phyloP scores from a whole-genome alignment of 768 basidiomycete species.

The Xerocomellus intermedius region DNA sequence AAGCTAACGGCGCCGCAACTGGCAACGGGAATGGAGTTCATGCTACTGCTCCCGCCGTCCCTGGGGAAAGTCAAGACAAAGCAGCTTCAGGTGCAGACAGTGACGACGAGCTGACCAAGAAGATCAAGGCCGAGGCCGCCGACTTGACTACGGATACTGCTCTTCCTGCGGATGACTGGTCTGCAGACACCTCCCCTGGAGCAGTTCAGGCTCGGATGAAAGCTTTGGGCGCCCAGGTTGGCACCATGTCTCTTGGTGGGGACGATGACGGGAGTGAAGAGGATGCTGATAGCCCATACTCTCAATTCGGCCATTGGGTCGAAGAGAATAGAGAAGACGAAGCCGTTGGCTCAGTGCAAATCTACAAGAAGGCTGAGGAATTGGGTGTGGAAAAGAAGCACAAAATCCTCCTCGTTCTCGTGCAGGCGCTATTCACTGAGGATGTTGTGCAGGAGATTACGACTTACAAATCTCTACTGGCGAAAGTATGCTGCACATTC shows the following conservation, averaged over 20 bases:
- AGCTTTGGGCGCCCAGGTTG: constrained; percentile 60
- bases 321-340: constrained; percentile 58
- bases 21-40: constrained; percentile 48
- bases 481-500: constrained; percentile 47
- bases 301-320: constrained; percentile 80
- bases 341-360: constrained; percentile 47
- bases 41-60: constrained; percentile 37
- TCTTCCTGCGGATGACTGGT: constrained; percentile 78
- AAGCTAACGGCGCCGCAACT: constrained; percentile 52
- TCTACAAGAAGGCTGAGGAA: constrained; percentile 89
- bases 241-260: constrained; percentile 48
- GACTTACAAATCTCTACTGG: constrained; percentile 65
- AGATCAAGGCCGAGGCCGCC: constrained; percentile 89
- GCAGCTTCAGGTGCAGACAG: constrained; percentile 60
- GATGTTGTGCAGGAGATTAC: constrained; percentile 64
- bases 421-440: constrained; percentile 79
- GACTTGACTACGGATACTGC: constrained; percentile 63
- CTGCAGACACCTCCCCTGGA: constrained; percentile 86
- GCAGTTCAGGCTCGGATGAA: constrained; percentile 83
- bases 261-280: constrained; percentile 92
- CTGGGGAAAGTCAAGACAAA: constrained; percentile 42
- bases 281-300: constrained; percentile 82
- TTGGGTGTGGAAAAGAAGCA: constrained; percentile 94
- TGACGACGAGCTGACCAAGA: constrained; percentile 85
- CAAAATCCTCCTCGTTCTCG: constrained; percentile 80